Evolutionary conservation across 2,329 filamentous ascomycete species (phyloP), one percentile per base, ranked within the genome.

Genomic region (Monilinia laxa): DNA sequence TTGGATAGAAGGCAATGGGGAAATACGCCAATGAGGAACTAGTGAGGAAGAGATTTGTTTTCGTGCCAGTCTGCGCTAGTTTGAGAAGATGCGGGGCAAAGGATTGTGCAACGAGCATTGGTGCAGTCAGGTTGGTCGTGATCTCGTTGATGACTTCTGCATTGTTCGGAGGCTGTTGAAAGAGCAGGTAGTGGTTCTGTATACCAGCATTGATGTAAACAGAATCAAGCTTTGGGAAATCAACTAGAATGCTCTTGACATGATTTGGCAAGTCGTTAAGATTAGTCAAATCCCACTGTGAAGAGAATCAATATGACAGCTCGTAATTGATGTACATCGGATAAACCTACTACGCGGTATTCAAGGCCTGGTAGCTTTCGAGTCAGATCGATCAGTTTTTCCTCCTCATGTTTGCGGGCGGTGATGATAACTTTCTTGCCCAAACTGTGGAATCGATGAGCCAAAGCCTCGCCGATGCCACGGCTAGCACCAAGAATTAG

Each of bases 401-500:
- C 28, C 28, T 31, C 28, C 28, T 31, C 28, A 31, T 31, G 28
- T 6, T 31, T 31, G 20, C 85, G 81, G 18, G 84, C 85, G 6
- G 85, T 82, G 18, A 80, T 81, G 35, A 85, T 83, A 42, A 87
- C 83, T 42, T 70, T 69, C 71, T 83, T 82, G 65, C 81, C 76
- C 51, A 81, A 76, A 7, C 78, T 71, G 54, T 86, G 71, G 57
- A 84, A 74, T 12, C 77, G 78, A 56, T 79, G 75, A 12, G 75
- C 76, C 66, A 85, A 77, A 3, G 79, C 80, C 54, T 71, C 73
- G 65, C 84, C 83, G 63, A 86, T 86, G 55, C 83, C 84, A 1
- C 81, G 79, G 0, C 83, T 85, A 16, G 82, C 82, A 16, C 84
- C 83, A 51, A 86, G 77, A 57, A 87, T 73, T 63, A 87, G 81